Evolutionary conservation across 805 yeast species (phyloP), one percentile per base, ranked within the genome.

Genomic region (Torulaspora maleeae): DNA sequence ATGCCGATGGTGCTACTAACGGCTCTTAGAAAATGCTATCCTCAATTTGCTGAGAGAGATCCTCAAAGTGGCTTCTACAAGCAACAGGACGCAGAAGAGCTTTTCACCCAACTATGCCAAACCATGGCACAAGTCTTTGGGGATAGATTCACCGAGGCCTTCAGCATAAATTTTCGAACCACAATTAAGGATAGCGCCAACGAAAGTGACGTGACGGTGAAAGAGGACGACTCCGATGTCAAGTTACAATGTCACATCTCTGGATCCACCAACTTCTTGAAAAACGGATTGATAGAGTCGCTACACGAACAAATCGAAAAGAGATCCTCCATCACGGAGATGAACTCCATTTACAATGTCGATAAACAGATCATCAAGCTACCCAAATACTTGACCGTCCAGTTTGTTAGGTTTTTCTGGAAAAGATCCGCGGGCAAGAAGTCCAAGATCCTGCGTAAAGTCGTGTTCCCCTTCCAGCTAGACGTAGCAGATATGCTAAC

Each of bases 51-150:
- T 35, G 97, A 91, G 63, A 78, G 80, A 49, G 83, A 79, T 49
- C 69, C 71, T 24, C 71, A 72, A 41, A 68, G 71, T 35, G 97
- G 97, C 1, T 69, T 75, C 45, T 85, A 77, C 61, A 89, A 87
- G 66, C 99, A 93, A 69, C 99, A 93, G 69, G 99, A 93, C 71
- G 99, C 99, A 0, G 99, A 93, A 69, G 99, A 93, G 64, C 85
- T 91, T 13, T 89, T 80, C 68, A 83, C 96, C 6, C 91, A 85
- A 63, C 75, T 93, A 41, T 67, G 90, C 51, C 68, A 71, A 28
- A 67, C 74, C 27, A 64, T 87, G 48, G 64, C 75, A 29, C 58
- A 66, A 17, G 75, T 72, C 10, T 56, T 64, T 47, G 76, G 77
- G 20, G 74, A 78, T 16, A 66, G 64, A 15, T 69, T 75, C 42